Base-by-base conservation (phyloP, 495 filamentous ascomycete genomes). In the Penicillium parvum region DNA sequence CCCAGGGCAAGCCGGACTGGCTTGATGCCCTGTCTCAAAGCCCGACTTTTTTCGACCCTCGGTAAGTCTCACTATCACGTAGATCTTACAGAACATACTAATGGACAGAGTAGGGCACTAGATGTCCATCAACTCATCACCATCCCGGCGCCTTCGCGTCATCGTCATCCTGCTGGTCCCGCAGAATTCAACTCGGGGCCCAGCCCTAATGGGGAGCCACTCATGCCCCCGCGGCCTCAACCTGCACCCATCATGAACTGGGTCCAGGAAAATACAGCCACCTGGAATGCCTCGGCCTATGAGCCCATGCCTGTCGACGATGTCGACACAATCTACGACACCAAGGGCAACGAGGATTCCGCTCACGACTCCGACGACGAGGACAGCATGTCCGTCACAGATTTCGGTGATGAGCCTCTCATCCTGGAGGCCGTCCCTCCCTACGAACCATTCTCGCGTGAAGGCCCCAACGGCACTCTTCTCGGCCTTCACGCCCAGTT, bases 21-120 rank as follows among this genome's bases (percentile, higher is more conserved):
- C 48, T 51, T 10, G 48, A 51, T 40, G 48, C 37, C 20, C 32
- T 45, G 18, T 40, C 25, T 12, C 9, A 14, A 11, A 18, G 44
- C 14, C 44, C 27, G 22, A 1, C 36, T 12, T 33, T 27, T 20
- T 40, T 37, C 16, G 48, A 51, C 21, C 42, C 48, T 37, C 19
- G 41, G 42, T 35, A 28, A 11, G 36, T 27, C 10, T 7, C 7
- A 1, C 10, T n/a, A n/a, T n/a, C n/a, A n/a, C n/a, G n/a, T n/a
- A n/a, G n/a, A n/a, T n/a, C n/a, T n/a, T n/a, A n/a, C n/a, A n/a
- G n/a, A n/a, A n/a, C n/a, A n/a, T n/a, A n/a, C n/a, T n/a, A n/a
- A n/a, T n/a, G n/a, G n/a, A n/a, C n/a, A n/a, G n/a, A n/a, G n/a
- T n/a, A n/a, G n/a, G n/a, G n/a, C 48, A 14, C 19, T 38, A 11